phyloP scores from a whole-genome alignment of 331 rosid genomes.

The Rosa hybrid region DNA sequence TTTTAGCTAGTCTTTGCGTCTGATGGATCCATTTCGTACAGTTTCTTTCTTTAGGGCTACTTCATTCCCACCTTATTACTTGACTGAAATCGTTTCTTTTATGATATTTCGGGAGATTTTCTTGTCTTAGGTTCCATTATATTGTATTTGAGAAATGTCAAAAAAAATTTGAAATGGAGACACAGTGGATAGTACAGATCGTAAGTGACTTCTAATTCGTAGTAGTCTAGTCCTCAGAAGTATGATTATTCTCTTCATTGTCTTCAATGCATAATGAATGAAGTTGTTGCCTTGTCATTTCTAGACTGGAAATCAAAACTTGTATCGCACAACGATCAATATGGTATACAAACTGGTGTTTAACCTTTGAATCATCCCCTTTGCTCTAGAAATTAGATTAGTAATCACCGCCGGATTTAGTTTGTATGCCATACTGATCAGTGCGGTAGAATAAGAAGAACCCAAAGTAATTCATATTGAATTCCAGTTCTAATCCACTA shows the following conservation, averaged over 20 bases:
- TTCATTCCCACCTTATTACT: not conserved
- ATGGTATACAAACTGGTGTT: not conserved
- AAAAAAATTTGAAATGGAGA: not conserved
- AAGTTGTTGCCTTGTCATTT: not conserved
- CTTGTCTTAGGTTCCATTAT: not conserved
- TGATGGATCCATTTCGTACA: not conserved
- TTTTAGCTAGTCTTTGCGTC: not conserved
- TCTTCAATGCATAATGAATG: not conserved
- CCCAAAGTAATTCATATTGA: not conserved
- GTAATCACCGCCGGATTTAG: not conserved
- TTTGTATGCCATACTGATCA: not conserved
- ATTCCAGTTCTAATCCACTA: not conserved
- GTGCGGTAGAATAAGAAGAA: not conserved
- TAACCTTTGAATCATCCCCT: not conserved
- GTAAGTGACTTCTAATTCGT: conserved; percentile 1
- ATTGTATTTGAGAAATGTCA: not conserved
- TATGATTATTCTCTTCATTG: not conserved
- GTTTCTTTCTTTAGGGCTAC: not conserved
- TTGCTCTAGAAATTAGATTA: not conserved
- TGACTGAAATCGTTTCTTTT: not conserved
- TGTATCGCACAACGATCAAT: not conserved
- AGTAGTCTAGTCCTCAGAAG: not conserved
- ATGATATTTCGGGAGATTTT: not conserved
- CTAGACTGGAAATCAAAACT: not conserved
- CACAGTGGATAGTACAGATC: not conserved